Percentiles rank a stretch among this genome's conserved stretches.
These are phyloP conservation scores for Aspergillus ochraceoroseus DNA, from an alignment of 2,329 filamentous ascomycete species.

Conservation along the genomic window DNA sequence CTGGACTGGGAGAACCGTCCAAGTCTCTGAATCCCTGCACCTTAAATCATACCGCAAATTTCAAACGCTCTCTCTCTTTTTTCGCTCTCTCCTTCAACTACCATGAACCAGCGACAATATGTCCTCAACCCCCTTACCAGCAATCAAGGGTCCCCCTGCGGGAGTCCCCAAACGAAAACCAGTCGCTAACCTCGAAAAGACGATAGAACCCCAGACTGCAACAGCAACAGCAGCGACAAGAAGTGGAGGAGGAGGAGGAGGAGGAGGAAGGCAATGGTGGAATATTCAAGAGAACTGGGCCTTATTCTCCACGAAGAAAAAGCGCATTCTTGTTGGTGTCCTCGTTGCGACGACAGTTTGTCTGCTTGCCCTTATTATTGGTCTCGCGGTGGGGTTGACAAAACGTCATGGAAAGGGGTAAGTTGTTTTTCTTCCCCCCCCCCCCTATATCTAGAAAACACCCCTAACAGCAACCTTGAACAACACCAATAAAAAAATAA, in stretches of 20 bases:
- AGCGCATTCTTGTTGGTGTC: slow-evolving; percentile 19
- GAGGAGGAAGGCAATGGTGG: too few relatives aligned
- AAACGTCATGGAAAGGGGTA: slow-evolving; percentile 14
- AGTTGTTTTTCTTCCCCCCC: slow-evolving; percentile 1
- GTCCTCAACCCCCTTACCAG: too few relatives aligned
- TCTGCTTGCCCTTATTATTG: slow-evolving; percentile 23
- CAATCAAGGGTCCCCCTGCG: background rate
- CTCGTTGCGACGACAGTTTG: slow-evolving; percentile 10
- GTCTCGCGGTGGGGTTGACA: slow-evolving; percentile 27
- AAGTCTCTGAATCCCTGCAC: too few relatives aligned
- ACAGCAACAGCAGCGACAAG: background rate
- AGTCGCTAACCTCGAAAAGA: slow-evolving; percentile 13
- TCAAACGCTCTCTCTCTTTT: too few relatives aligned
- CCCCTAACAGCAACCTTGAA: too few relatives aligned
- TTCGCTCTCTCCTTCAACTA: too few relatives aligned
- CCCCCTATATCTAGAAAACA: background rate
- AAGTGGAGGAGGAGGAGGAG: too few relatives aligned
- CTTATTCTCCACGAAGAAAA: slow-evolving; percentile 12
- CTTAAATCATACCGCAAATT: too few relatives aligned
- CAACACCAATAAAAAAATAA: background rate
- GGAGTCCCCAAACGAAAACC: slow-evolving; percentile 13
- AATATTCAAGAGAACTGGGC: slow-evolving; percentile 13
- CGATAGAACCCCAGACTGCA: slow-evolving; percentile 7
- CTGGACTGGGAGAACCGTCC: too few relatives aligned
- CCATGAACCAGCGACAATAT: too few relatives aligned